Conservation (phyloP, 306 rosid genomes). For the Hylodesmum podocarpum region DNA sequence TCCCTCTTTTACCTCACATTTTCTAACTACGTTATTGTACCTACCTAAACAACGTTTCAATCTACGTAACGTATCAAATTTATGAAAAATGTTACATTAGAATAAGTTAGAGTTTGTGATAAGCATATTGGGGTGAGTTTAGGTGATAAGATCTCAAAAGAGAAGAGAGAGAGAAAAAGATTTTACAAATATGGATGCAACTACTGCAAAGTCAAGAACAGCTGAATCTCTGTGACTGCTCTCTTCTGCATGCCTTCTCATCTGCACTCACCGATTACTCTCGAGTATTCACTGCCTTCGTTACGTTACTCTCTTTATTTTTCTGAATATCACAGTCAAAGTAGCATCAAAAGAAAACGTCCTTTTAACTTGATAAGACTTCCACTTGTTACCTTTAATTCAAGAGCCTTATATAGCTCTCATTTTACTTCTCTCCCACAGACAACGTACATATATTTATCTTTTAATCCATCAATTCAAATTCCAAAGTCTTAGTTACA, state of each 20-base stretch:
- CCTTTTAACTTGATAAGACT: conserved; percentile 13
- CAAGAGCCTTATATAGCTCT: background rate
- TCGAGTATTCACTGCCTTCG: background rate
- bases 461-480: background rate
- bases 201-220: background rate
- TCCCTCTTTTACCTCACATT: background rate
- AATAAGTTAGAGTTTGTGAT: no score
- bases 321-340: background rate
- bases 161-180: no score
- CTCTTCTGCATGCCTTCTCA: background rate
- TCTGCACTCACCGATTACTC: background rate
- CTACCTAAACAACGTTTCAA: no score
- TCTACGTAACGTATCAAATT: no score
- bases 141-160: no score
- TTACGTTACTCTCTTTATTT: background rate
- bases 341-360: background rate
- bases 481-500: background rate
- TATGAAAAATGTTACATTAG: no score
- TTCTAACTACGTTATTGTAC: no score
- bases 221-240: background rate
- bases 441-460: background rate
- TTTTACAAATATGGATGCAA: no score
- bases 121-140: no score
- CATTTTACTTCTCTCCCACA: conserved; percentile 9
- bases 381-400: background rate